Percentiles rank a stretch among this genome's conserved stretches.
phyloP scores from a whole-genome alignment of 2,329 filamentous ascomycete genomes.

The Diplodia intermedia region DNA sequence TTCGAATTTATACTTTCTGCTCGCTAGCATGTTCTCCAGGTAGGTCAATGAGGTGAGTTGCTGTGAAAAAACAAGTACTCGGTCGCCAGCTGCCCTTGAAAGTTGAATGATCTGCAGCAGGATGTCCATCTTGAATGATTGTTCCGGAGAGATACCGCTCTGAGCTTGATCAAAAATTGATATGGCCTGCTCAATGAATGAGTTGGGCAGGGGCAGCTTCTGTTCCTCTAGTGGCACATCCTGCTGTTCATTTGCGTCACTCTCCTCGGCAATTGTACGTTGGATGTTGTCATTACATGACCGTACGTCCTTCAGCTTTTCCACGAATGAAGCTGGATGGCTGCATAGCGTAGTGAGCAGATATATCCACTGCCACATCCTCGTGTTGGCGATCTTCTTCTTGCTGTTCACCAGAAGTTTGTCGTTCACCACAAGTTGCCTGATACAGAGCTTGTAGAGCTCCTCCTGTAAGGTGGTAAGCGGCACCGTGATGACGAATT shows the following conservation, averaged over 20 bases:
- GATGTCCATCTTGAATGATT: constrained; percentile 73
- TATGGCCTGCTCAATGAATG: constrained; percentile 6
- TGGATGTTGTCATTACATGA: constrained; percentile 3
- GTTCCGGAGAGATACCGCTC: constrained; percentile 53
- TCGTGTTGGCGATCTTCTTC: constrained; percentile 48
- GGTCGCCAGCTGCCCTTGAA: constrained; percentile 68
- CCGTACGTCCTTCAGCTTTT: constrained; percentile 37
- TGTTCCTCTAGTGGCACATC: neutral
- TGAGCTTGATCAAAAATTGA: neutral
- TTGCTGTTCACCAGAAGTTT: constrained; percentile 38
- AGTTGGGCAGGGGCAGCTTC: neutral
- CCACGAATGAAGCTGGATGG: constrained; percentile 61
- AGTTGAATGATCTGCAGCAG: constrained; percentile 73
- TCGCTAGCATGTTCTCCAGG: constrained; percentile 64
- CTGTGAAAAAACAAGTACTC: constrained; percentile 81
- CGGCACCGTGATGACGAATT: constrained; percentile 80
- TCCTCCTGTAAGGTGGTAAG: constrained; percentile 69
- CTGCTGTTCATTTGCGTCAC: constrained; percentile 9
- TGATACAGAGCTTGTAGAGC: constrained; percentile 66
- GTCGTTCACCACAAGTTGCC: constrained; percentile 43
- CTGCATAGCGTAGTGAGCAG: constrained; percentile 63
- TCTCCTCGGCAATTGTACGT: constrained; percentile 6
- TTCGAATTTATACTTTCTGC: constrained; percentile 54
- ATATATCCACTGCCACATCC: constrained; percentile 63
- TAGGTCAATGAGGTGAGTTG: constrained; percentile 74